Percentiles rank a stretch among this genome's conserved stretches.
phyloP scores from a whole-genome alignment of 345 rosid species.

The Linum tenue region DNA sequence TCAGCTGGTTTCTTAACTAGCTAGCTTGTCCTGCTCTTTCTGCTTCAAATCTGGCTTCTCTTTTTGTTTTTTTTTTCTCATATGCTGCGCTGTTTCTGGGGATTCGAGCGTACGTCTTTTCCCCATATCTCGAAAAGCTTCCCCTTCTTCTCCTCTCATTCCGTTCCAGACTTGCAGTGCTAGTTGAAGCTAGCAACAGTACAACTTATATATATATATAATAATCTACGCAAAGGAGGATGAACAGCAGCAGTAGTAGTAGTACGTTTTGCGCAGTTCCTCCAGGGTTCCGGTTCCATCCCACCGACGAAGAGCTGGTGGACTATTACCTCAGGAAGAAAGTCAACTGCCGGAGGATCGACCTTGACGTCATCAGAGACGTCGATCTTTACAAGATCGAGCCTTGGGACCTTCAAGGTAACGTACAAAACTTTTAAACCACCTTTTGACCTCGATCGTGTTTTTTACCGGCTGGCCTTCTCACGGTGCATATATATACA shows the following conservation, averaged over 20 bases:
- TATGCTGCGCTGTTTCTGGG: not conserved
- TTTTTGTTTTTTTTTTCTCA: slow-evolving; percentile 1
- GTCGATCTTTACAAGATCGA: slow-evolving; percentile 31
- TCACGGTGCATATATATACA: too few relatives aligned
- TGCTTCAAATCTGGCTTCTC: not conserved
- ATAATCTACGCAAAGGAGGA: slow-evolving; percentile 6
- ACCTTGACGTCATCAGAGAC: slow-evolving; percentile 29
- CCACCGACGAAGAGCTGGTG: slow-evolving; percentile 31
- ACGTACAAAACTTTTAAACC: too few relatives aligned
- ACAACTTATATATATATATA: not conserved
- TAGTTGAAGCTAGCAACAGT: not conserved
- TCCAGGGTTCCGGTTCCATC: slow-evolving; percentile 34
- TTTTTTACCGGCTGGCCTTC: too few relatives aligned
- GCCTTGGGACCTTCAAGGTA: slow-evolving; percentile 37
- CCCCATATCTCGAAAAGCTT: not conserved
- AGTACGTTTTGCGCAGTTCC: slow-evolving; percentile 21
- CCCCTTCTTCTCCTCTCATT: too few relatives aligned
- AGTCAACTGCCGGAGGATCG: slow-evolving; percentile 20
- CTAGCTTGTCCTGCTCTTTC: slow-evolving; percentile 6
- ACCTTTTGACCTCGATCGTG: too few relatives aligned
- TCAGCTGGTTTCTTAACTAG: slow-evolving; percentile 36
- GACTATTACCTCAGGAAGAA: slow-evolving; percentile 31
- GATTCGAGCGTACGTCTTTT: slow-evolving; percentile 18
- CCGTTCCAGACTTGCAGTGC: not conserved
- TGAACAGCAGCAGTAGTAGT: not conserved